Evolutionary conservation across 164 flowering plant genomes (phyloP), one percentile per base, ranked within the genome.

Genomic region (Aristolochia fimbriata): DNA sequence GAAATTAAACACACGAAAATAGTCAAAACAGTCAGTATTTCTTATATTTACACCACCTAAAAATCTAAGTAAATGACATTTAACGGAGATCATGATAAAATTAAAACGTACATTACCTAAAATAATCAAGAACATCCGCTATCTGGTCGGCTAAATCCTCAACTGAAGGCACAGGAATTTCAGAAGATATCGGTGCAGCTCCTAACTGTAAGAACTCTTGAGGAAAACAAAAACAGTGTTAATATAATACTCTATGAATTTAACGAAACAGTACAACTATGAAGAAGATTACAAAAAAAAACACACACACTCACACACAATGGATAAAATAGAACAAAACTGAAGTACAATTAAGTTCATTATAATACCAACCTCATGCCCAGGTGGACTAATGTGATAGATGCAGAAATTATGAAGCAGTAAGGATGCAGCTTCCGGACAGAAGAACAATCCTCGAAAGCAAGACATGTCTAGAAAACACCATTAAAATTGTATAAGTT

Each of bases 381-480:
- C 96, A 51, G 96, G 96, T 61, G 96, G 90, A 70, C 83, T 76
- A 60, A 88, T 83, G 60, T 88, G 96, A 70, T 88, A 88, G 22
- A 88, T 78, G 74, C 96, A 88, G 73, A 88, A 88, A 68, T 86
- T 86, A 72, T 88, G 87, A 47, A 88, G 92, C 74, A 88, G 66
- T 77, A 88, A 72, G 20, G 91, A 84, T 62, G 87, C 81, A 60
- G 91, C 96, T 73, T 88, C 96, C 7, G 96, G 91, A 65, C 84
- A 88, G 62, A 80, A 86, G 75, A 88, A 86, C 51, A 88, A 71
- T 49, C 91, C 93, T 79, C 81, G 90, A 78, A 88, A 88, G 68
- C 96, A 88, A 46, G 96, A 88, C 78, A 86, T 74, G 77, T 83
- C 96, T 88, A 88, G 51, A 30, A 52, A 73, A 63, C 53, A 65